Base-by-base conservation (phyloP, 2,329 filamentous ascomycete species). In the Cladosporium sp. region DNA sequence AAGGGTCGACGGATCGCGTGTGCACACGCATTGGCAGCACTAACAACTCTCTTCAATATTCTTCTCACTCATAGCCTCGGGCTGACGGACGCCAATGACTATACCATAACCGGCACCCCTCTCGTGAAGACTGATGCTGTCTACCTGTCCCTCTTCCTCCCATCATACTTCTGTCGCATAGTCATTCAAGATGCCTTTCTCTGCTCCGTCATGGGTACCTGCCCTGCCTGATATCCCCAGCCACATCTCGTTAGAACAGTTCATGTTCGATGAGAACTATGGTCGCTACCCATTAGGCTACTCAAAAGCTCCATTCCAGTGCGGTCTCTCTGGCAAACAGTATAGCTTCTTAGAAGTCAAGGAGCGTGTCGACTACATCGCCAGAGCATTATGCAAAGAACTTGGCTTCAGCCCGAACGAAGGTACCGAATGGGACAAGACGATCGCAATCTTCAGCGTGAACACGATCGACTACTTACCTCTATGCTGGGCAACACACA, bases 401-500 rank as follows among this genome's bases (percentile, higher is more conserved):
- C 81, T 94, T 60, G 86, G 84, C 43, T 92, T 89, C 81, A 73
- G 81, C 47, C 84, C 88, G 7, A 87, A 89, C 64, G 73, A 84
- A 59, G 89, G 88, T 12, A 84, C 84, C 0, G 88, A 92, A 70
- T 94, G 88, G 87, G 89, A 94, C 67, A 91, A 92, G 72, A 88
- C 92, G 22, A 78, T 90, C 50, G 87, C 80, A 4, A 77, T 92
- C 28, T 95, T 90, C 75, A 87, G 87, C n/a, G 74, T 92, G 60
- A 95, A 95, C 70, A 90, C 89, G 84, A 85, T 94, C 63, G 89
- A 94, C 73, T 90, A 88, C 55, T 75, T 92, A 61, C 84, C 88
- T 4, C 74, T 91, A 30, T 84, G 83, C 39, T 90, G 89, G 81
- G 87, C 89, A 3, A 81, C 89, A 15, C 90, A 93, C 71, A 82